Evolutionary conservation across 2,329 filamentous ascomycete species (phyloP).

Genomic region (Ceratocystis colombiana): DNA sequence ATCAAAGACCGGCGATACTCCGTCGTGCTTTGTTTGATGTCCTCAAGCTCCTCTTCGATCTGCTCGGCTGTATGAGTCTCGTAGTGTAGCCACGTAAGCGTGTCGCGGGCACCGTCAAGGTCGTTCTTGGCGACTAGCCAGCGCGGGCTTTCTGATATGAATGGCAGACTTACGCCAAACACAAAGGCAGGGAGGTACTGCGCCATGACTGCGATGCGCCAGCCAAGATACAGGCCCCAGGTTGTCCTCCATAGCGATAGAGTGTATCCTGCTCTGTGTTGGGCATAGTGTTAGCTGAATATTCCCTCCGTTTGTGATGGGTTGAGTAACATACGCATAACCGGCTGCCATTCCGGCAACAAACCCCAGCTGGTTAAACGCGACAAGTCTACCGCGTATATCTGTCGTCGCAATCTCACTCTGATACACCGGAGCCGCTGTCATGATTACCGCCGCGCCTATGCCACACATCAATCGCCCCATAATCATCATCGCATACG

Average conservation of each 20-base stretch:
- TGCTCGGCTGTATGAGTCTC: conserved; percentile 34
- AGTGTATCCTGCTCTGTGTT: conserved; percentile 44
- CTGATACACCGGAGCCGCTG: conserved; percentile 48
- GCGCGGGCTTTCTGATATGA: conserved; percentile 46
- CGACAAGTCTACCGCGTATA: conserved; percentile 44
- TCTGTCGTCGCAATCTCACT: conserved; percentile 33
- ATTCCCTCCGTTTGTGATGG: background rate
- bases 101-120: conserved; percentile 36
- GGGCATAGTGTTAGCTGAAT: conserved; percentile 17
- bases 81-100: conserved; percentile 42
- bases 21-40: conserved; percentile 37
- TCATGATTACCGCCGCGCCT: conserved; percentile 46
- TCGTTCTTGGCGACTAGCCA: conserved; percentile 47
- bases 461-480: conserved; percentile 45
- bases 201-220: conserved; percentile 44
- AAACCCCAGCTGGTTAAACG: conserved; percentile 51
- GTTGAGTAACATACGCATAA: conserved; percentile 39
- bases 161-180: conserved; percentile 43
- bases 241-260: conserved; percentile 44
- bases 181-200: conserved; percentile 43
- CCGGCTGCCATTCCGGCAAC: conserved; percentile 44
- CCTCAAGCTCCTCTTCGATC: conserved; percentile 37
- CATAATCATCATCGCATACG: conserved; percentile 40
- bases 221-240: conserved; percentile 40
- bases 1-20: conserved; percentile 31